A percentile compares a stretch with the other conserved stretches of the same genome.
Evolutionary conservation across 345 rosid genomes (phyloP).

Genomic region (Ceriops decandra): DNA sequence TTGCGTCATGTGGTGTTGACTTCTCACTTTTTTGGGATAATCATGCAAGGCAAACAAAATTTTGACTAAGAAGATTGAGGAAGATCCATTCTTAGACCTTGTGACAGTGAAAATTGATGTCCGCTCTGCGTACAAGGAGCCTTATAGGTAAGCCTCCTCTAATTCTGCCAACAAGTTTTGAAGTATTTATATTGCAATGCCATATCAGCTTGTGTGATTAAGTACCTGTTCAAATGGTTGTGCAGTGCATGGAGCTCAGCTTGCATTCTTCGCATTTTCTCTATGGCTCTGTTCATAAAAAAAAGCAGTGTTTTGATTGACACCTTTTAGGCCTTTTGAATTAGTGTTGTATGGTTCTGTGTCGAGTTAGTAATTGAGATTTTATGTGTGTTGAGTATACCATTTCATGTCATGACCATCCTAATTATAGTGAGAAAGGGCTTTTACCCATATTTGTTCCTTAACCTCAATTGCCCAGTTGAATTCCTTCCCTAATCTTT

Average conservation of each 20-base stretch:
- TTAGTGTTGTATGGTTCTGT: not conserved
- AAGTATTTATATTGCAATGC: slow-evolving; percentile 3
- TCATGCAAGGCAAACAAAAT: slow-evolving; percentile 73
- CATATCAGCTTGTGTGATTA: not conserved
- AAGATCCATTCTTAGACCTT: slow-evolving; percentile 89
- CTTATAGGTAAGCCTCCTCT: slow-evolving; percentile 63
- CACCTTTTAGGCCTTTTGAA: not conserved
- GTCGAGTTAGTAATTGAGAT: not conserved
- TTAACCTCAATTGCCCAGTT: not conserved
- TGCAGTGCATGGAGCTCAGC: not conserved
- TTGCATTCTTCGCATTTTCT: not conserved
- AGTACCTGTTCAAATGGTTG: slow-evolving; percentile 2
- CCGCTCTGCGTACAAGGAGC: slow-evolving; percentile 75
- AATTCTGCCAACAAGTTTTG: not conserved
- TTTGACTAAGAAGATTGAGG: slow-evolving; percentile 84
- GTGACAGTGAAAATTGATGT: slow-evolving; percentile 82
- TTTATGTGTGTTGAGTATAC: not conserved
- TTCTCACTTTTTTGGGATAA: slow-evolving; percentile 1
- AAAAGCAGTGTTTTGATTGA: not conserved
- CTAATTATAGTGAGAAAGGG: not conserved
- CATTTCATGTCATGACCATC: not conserved
- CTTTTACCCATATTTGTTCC: not conserved
- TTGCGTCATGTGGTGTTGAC: not conserved
- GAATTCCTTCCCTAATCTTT: not conserved
- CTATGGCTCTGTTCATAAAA: not conserved